A percentile compares a stretch with the other conserved stretches of the same genome.
Conservation (phyloP, 768 basidiomycete genomes). For the Rhodosporidiobolus sp. region DNA sequence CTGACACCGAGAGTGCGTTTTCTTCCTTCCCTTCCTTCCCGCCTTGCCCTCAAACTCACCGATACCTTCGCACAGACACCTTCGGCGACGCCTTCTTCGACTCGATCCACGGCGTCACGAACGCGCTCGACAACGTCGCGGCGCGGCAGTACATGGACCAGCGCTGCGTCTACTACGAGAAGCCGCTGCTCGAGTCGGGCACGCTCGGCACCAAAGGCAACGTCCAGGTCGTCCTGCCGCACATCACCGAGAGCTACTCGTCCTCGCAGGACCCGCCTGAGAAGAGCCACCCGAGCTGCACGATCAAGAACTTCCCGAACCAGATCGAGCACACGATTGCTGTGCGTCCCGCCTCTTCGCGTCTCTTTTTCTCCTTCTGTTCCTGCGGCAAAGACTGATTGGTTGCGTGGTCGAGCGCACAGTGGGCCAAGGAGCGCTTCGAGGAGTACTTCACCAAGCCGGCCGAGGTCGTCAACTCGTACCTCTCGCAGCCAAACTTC, state of each 20-base stretch:
- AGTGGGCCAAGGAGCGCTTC: conserved; percentile 94
- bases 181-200: conserved; percentile 92
- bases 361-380: not conserved
- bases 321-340: conserved; percentile 97
- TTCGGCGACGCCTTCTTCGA: conserved; percentile 87
- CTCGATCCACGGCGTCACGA: conserved; percentile 86
- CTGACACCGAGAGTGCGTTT: conserved; percentile 80
- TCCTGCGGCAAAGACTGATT: not conserved
- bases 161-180: conserved; percentile 92
- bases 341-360: conserved; percentile 52
- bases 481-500: conserved; percentile 94
- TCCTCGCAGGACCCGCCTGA: conserved; percentile 99
- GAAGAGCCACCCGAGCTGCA: conserved; percentile 93
- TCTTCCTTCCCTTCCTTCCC: not conserved
- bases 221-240: conserved; percentile 88
- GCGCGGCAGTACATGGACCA: conserved; percentile 98
- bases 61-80: conserved; percentile 59
- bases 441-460: conserved; percentile 92
- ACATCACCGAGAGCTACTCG: conserved; percentile 92
- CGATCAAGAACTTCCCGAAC: conserved; percentile 98
- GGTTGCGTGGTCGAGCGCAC: not conserved
- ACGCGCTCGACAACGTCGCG: conserved; percentile 93
- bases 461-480: conserved; percentile 86
- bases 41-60: conserved; percentile 30
- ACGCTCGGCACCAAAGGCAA: conserved; percentile 98